Evolutionary conservation across 78 protist species (phyloP).

Genomic region (Bodo saltans): DNA sequence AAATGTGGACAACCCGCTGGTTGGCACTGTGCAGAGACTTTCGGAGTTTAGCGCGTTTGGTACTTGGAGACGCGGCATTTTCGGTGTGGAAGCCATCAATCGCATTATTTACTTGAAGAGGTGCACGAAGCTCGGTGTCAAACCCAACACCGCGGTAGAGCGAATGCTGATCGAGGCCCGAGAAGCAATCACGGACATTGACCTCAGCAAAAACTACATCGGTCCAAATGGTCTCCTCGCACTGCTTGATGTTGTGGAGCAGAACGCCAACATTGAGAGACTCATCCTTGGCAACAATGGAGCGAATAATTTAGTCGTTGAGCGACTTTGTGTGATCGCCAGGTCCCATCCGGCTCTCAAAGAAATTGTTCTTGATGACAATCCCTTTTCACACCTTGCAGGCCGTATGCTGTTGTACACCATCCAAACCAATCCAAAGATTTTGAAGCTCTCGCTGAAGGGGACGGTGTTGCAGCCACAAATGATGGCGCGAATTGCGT

Average conservation of each 20-base stretch:
- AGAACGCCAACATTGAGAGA: not conserved
- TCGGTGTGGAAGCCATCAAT: constrained; percentile 25
- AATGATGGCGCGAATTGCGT: not conserved
- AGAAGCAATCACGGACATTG: not conserved
- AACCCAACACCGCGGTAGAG: constrained; percentile 1
- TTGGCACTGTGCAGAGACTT: not conserved
- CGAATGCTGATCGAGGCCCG: constrained; percentile 1
- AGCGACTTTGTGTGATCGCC: not conserved
- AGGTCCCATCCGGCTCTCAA: not conserved
- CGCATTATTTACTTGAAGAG: not conserved
- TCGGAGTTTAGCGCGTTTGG: constrained; percentile 11
- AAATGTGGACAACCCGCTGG: not conserved
- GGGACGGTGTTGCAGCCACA: constrained; percentile 4
- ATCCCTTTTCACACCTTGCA: constrained; percentile 9
- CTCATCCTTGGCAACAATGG: constrained; percentile 23
- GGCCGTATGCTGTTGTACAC: not conserved
- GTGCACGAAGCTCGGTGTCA: not conserved
- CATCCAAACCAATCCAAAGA: not conserved
- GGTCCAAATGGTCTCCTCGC: constrained; percentile 24
- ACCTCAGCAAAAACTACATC: constrained; percentile 21
- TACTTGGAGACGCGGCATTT: not conserved
- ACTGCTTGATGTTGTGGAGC: not conserved
- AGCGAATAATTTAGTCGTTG: constrained; percentile 1
- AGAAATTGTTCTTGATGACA: not conserved
- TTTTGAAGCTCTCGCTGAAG: not conserved